Percentiles rank a stretch among this genome's conserved stretches.
phyloP scores from a whole-genome alignment of 768 basidiomycete species.

The Phaffia tasmanica region DNA sequence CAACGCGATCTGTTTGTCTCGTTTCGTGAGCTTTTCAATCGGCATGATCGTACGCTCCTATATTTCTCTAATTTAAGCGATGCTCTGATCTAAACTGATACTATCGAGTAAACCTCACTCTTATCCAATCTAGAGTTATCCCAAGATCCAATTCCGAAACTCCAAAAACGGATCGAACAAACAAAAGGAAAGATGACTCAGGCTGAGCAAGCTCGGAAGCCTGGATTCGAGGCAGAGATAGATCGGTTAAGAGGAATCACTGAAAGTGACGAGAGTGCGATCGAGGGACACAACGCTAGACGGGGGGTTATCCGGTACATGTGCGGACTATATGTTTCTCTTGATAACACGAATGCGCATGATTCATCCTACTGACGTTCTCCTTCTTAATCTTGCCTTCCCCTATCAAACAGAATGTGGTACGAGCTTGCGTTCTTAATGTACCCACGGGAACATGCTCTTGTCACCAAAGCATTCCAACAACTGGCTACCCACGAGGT shows the following conservation, averaged over 20 bases:
- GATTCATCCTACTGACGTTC: background rate
- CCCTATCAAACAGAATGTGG: conserved; percentile 64
- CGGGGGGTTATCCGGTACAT: conserved; percentile 78
- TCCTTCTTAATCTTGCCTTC: background rate
- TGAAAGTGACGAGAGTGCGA: conserved; percentile 75
- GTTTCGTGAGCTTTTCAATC: conserved; percentile 70
- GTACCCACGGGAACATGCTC: conserved; percentile 77
- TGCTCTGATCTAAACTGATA: background rate
- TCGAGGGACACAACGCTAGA: conserved; percentile 60
- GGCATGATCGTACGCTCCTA: conserved; percentile 54
- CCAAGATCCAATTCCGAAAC: conserved; percentile 71
- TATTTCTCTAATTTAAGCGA: background rate
- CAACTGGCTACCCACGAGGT: conserved; percentile 63
- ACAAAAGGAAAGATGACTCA: conserved; percentile 54
- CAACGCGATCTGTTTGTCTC: conserved; percentile 81
- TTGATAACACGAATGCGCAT: background rate
- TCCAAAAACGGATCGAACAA: conserved; percentile 73
- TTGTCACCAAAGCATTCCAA: conserved; percentile 63
- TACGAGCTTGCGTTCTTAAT: conserved; percentile 86
- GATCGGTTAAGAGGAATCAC: conserved; percentile 60
- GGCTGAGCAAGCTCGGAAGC: conserved; percentile 53
- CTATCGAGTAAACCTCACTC: background rate
- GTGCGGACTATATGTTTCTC: conserved; percentile 42
- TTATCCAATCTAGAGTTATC: conserved; percentile 46
- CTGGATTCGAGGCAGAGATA: conserved; percentile 75